phyloP scores from a whole-genome alignment of 768 basidiomycete species.

The Crucibulum laeve region DNA sequence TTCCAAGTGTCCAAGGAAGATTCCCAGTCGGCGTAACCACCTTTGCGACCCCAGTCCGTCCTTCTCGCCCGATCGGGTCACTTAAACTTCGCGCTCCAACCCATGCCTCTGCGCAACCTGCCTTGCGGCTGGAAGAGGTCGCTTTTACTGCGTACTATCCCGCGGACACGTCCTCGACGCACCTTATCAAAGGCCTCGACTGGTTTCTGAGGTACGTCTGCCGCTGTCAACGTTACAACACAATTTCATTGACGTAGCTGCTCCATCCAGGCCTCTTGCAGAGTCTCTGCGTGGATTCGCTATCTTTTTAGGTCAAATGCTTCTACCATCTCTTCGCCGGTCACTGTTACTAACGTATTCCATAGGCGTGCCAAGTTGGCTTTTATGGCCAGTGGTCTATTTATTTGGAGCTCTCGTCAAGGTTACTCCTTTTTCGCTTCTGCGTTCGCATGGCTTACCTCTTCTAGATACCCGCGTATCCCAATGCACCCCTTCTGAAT shows the following conservation, averaged over 20 bases:
- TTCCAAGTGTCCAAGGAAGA: slow-evolving; percentile 37
- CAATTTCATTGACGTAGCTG: not conserved
- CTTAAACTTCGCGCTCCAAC: slow-evolving; percentile 27
- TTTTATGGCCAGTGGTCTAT: slow-evolving; percentile 47
- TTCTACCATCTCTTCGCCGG: not conserved
- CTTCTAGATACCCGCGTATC: slow-evolving; percentile 51
- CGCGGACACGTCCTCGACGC: slow-evolving; percentile 29
- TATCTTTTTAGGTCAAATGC: slow-evolving; percentile 39
- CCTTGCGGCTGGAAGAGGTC: slow-evolving; percentile 55
- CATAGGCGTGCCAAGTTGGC: slow-evolving; percentile 33
- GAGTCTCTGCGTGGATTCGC: slow-evolving; percentile 45
- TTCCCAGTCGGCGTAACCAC: slow-evolving; percentile 60
- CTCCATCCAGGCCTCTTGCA: slow-evolving; percentile 32
- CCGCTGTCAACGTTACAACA: not conserved
- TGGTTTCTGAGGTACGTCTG: slow-evolving; percentile 55
- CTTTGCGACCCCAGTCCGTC: slow-evolving; percentile 42
- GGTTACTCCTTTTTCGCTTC: slow-evolving; percentile 18
- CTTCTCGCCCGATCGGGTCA: slow-evolving; percentile 32
- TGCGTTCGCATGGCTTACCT: not conserved
- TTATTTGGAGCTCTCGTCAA: slow-evolving; percentile 45
- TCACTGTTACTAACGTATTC: not conserved
- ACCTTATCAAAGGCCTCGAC: slow-evolving; percentile 35
- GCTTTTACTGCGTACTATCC: slow-evolving; percentile 68
- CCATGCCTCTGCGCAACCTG: slow-evolving; percentile 27
- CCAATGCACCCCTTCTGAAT: slow-evolving; percentile 48